Evolutionary conservation across 495 filamentous ascomycete species (phyloP).

Genomic region (Hypoxylon lienhwacheense): DNA sequence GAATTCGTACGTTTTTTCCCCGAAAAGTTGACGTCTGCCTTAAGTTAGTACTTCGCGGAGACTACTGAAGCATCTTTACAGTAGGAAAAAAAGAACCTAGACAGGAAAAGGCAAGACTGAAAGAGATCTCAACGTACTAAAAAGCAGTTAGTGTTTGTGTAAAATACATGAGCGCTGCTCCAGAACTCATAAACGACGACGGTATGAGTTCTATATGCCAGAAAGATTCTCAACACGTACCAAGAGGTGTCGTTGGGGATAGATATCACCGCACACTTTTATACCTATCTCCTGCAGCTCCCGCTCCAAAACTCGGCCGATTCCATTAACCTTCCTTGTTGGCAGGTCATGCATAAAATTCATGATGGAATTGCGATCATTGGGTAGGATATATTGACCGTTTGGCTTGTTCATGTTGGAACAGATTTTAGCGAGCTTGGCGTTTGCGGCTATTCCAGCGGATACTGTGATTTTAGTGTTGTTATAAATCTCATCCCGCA

Average conservation of each 20-base stretch:
- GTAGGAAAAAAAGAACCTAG: neutral
- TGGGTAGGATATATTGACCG: constrained; percentile 78
- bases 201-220: neutral
- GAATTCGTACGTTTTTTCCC: constrained; percentile 88
- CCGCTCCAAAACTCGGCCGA: constrained; percentile 91
- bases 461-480: constrained; percentile 85
- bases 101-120: constrained; percentile 9
- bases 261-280: constrained; percentile 88
- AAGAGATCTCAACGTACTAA: constrained; percentile 19
- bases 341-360: constrained; percentile 81
- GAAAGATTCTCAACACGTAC: constrained; percentile 14
- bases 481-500: constrained; percentile 75
- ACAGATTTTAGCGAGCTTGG: constrained; percentile 90
- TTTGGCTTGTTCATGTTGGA: constrained; percentile 97
- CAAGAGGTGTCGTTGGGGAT: constrained; percentile 70
- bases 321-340: constrained; percentile 87
- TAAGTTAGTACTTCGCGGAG: constrained; percentile 2
- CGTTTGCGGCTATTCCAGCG: constrained; percentile 91
- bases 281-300: constrained; percentile 87
- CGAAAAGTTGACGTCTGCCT: constrained; percentile 65
- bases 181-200: neutral
- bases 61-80: neutral
- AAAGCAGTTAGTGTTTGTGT: constrained; percentile 1
- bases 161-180: constrained; percentile 18
- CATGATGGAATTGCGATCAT: constrained; percentile 72